Base-by-base conservation (phyloP, 441 rosid genomes). In the Adansonia gregorii region DNA sequence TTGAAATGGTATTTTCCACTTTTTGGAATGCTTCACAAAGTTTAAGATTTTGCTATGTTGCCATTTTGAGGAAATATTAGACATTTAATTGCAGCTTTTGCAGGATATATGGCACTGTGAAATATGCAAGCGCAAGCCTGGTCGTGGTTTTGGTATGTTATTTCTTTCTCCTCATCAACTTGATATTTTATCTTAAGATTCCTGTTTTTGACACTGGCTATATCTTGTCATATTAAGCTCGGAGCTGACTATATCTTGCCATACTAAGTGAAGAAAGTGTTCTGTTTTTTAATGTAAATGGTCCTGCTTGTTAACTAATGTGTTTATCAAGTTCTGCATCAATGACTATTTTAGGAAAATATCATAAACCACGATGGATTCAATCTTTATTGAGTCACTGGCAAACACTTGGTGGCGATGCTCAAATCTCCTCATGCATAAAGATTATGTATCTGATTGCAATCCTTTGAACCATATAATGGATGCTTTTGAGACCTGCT, bases 91-190 rank as follows among this genome's bases (percentile, higher is more conserved):
- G 75, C 60, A 59, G 55, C 59, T 45, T 74, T 69, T 76, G 68
- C 87, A 86, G 87, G 89, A 86, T 80, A 39, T 69, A 15, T 86
- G 89, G 89, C 87, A 86, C 73, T 86, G 89, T 72, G 86, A 84
- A 63, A 84, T 84, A 63, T 86, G 89, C 81, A 84, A 80, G 43
- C 60, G 80, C 77, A 86, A 78, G 74, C 89, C 89, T 54, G 89
- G 87, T 48, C 86, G 84, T 82, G 87, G 89, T 64, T 86, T 86
- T 72, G 89, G 89, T 86, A 86, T 41, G 86, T 65, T 69, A 48
- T 59, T 24, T 71, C 55, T 43, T 61, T 66, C 73, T 48, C 35
- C 55, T 51, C 20, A 60, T 54, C 54, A 20, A 20, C 35, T 65
- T 75, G 48, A 51, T 52, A 48, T 51, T 17, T 48, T 48, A 49